Evolutionary conservation across 2,329 filamentous ascomycete genomes (phyloP).

Genomic region (Colletotrichum limetticola): DNA sequence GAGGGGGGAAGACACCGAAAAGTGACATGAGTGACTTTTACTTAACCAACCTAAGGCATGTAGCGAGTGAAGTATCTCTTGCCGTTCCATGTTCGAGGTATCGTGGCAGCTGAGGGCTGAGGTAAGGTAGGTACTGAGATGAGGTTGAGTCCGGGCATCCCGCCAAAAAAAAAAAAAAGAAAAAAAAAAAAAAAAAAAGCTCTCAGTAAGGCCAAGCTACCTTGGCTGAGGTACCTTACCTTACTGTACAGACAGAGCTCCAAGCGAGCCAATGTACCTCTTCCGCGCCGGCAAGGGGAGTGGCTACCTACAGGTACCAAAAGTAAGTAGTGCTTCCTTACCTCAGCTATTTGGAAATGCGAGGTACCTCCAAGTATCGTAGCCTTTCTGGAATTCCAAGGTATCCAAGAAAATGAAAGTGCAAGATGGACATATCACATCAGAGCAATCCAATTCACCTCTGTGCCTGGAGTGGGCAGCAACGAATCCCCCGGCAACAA

Average conservation of each 20-base stretch:
- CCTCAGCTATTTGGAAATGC: too few species aligned
- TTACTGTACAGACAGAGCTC: background rate
- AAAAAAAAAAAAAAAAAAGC: background rate
- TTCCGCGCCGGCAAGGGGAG: background rate
- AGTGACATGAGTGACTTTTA: background rate
- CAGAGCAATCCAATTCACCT: background rate
- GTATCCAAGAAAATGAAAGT: background rate
- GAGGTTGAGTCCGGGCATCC: background rate
- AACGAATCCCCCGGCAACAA: background rate
- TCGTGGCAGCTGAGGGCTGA: background rate
- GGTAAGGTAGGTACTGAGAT: too few species aligned
- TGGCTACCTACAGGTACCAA: background rate
- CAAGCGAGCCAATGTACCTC: background rate
- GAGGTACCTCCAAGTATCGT: background rate
- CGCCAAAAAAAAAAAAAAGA: background rate
- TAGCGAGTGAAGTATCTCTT: too few species aligned
- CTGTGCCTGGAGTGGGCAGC: background rate
- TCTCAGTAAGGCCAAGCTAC: background rate
- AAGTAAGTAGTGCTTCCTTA: too few species aligned
- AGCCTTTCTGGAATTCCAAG: too few species aligned
- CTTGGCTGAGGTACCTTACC: background rate
- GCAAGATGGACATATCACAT: background rate
- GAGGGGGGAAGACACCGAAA: background rate
- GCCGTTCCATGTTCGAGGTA: background rate
- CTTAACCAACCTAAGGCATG: background rate